These are phyloP conservation scores for Tolypocladium album DNA, from an alignment of 2,329 filamentous ascomycete genomes.

Conservation along the genomic window DNA sequence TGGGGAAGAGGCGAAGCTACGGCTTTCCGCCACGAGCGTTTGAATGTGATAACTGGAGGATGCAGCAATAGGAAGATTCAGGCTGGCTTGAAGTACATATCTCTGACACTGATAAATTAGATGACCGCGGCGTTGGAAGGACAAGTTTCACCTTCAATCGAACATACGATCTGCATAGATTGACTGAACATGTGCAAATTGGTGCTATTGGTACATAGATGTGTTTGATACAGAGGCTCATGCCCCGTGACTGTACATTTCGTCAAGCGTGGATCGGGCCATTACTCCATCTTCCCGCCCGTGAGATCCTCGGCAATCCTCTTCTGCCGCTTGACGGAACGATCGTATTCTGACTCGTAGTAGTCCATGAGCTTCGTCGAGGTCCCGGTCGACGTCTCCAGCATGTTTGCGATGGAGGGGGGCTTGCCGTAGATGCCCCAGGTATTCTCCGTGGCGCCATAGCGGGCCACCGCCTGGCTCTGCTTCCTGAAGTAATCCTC, in stretches of 20 bases:
- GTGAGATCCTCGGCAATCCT: conserved; percentile 47
- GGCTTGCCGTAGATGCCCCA: conserved; percentile 41
- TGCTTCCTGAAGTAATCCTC: conserved; percentile 41
- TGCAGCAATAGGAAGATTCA: neutral
- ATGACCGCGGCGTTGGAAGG: neutral
- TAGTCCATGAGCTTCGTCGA: conserved; percentile 25
- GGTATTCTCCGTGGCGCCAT: conserved; percentile 32
- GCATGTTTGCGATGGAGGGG: conserved; percentile 31
- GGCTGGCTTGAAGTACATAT: neutral
- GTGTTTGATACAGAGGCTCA: neutral
- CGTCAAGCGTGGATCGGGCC: neutral
- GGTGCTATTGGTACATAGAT: neutral
- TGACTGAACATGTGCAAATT: neutral
- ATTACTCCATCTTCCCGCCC: conserved; percentile 42
- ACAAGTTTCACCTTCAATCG: neutral
- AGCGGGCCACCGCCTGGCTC: conserved; percentile 16
- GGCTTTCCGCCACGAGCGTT: neutral
- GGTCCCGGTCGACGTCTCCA: conserved; percentile 22
- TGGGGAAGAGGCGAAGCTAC: neutral
- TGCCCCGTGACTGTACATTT: neutral
- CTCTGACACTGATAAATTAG: neutral
- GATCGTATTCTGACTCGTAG: conserved; percentile 27
- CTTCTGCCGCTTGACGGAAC: conserved; percentile 42
- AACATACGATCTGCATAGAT: neutral
- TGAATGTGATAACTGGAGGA: neutral